Base-by-base conservation (phyloP, 225 moss, liverwort and hornwort species). In the Rhytidiadelphus loreus region DNA sequence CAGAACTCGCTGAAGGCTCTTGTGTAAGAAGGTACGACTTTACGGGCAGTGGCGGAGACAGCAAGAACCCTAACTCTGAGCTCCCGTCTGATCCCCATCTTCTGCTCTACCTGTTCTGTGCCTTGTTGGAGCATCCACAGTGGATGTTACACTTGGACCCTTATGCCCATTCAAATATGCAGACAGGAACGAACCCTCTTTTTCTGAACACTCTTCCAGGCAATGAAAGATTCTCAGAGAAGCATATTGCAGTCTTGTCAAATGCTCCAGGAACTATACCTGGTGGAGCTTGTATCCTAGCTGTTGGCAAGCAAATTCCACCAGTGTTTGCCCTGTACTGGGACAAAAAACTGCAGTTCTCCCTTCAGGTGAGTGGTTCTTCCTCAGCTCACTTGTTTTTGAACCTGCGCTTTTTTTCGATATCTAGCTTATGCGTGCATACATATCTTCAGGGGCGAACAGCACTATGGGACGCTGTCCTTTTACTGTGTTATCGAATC, bases 91-190 rank as follows among this genome's bases (percentile, higher is more conserved):
- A 99, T 91, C 93, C 96, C 52, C 97, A 99, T 77, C 93, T 99
- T 84, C 90, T 99, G 68, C 93, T 99, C 62, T 99, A 99, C 95
- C 93, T 99, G 32, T 99, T 97, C 84, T 96, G 97, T 89, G 94
- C 99, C 37, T 91, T 96, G 84, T 93, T 99, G 93, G 99, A 99
- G 88, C 99, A 99, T 91, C 99, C 99, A 41, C 96, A 96, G 60
- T 99, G 99, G 99, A 99, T 97, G 97, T 87, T 97, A 63, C 99
- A 99, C 79, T 93, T 99, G 48, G 99, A 97, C 63, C 96, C 97
- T 41, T 95, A 93, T 57, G 87, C 95, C 29, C 95, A 96, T 80
- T 96, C 96, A 71, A 95, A 92, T 62, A 97, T 96, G 87, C 97
- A 96, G 89, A 95, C 96, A 53, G 95, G 99, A 90, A 96, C 93